Base-by-base conservation (phyloP, 306 rosid genomes). In the Dalbergia cochinchinensis region DNA sequence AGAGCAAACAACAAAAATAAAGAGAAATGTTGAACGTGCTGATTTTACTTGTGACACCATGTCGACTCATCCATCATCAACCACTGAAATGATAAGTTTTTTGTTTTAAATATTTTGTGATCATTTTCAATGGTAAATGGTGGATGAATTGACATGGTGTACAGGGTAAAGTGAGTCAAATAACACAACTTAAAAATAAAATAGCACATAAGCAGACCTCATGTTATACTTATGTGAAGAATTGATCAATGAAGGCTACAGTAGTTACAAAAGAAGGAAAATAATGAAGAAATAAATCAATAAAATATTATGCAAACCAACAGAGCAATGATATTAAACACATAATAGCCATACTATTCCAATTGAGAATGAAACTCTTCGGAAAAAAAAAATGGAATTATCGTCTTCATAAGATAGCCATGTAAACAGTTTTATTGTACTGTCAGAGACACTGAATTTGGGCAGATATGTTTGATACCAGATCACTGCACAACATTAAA, bases 341-440 rank as follows among this genome's bases (percentile, higher is more conserved):
- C 44, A 80, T 19, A 31, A 33, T 47, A 14, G 48, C 39, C 64
- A 34, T 44, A 41, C 50, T 50, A 19, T 71, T 61, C 83, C 7
- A 15, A 19, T 2, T 18, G 48, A 47, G 65, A 19, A 39, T 48
- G 81, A 63, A 31, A 26, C 31, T 53, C 13, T 63, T 44, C 1
- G 58, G 58, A 51, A 51, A 10, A 51, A 51, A 10, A 58, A 37
- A 69, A 51, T 18, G 51, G 41, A 39, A 39, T 18, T 31, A 48
- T 76, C 57, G 64, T n/a, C 26, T 39, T 64, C 42, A 66, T 82
- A 57, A 71, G 35, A 65, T 45, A 22, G 65, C 58, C 4, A 26
- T 7, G 50, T 39, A 11, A 75, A 60, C 9, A 8, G 8, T 15
- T 5, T 67, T 37, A 62, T 58, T 66, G 41, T 74, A 59, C 10